Evolutionary conservation across 1,284 basidiomycete genomes (phyloP).

Genomic region (Ganoderma multipileum): DNA sequence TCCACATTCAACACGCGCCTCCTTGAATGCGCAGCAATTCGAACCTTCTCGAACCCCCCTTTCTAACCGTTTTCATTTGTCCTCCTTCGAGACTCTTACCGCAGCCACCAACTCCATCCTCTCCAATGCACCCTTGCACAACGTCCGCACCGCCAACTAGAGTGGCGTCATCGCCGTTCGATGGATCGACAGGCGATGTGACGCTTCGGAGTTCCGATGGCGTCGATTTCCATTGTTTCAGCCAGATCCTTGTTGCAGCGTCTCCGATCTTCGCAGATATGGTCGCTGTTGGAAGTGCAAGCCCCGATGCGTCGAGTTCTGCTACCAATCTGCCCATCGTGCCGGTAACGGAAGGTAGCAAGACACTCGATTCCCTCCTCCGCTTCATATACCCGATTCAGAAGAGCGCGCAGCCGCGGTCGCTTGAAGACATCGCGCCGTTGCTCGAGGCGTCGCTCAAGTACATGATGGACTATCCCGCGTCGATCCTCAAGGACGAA

Average conservation of each 20-base stretch:
- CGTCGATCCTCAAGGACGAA: slow-evolving; percentile 11
- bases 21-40: too few relatives aligned
- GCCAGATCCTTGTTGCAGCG: slow-evolving; percentile 28
- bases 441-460: slow-evolving; percentile 26
- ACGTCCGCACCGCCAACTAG: background rate
- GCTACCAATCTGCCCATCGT: slow-evolving; percentile 2
- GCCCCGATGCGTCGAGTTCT: background rate
- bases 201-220: slow-evolving; percentile 16
- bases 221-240: slow-evolving; percentile 27
- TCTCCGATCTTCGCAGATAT: slow-evolving; percentile 30
- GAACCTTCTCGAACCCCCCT: too few relatives aligned
- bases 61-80: background rate
- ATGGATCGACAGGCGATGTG: slow-evolving; percentile 19
- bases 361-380: slow-evolving; percentile 2
- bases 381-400: slow-evolving; percentile 7
- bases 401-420: slow-evolving; percentile 2
- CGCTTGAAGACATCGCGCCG: slow-evolving; percentile 12
- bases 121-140: background rate
- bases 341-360: slow-evolving; percentile 6
- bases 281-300: slow-evolving; percentile 13
- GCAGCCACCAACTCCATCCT: background rate
- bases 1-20: too few relatives aligned
- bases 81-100: background rate
- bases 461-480: slow-evolving; percentile 29
- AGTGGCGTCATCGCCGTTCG: slow-evolving; percentile 21